These are phyloP conservation scores for Plasmodium yoelii DNA, from an alignment of 169 alveolate species.

Conservation along the genomic window DNA sequence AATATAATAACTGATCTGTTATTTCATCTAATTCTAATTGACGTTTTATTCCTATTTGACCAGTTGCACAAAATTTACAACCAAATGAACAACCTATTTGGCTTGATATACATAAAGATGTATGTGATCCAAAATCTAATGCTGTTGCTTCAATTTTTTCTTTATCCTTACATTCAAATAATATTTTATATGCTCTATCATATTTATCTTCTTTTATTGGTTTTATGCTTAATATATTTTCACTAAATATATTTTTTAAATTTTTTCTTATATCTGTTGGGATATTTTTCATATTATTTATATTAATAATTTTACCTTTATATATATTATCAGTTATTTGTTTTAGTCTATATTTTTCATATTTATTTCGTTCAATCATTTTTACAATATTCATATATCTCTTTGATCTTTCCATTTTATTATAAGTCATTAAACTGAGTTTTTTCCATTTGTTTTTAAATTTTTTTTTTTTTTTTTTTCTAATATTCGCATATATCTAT, in stretches of 20 bases:
- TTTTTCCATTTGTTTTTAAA: neutral
- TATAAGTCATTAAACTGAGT: neutral
- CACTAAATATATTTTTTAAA: slow-evolving; percentile 76
- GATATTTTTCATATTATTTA: slow-evolving; percentile 81
- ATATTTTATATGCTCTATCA: slow-evolving; percentile 87
- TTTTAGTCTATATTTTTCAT: slow-evolving; percentile 78
- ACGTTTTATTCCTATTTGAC: slow-evolving; percentile 88
- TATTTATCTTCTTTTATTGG: slow-evolving; percentile 78
- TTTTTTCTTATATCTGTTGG: slow-evolving; percentile 82
- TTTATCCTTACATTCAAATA: slow-evolving; percentile 86
- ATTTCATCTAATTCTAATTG: slow-evolving; percentile 90
- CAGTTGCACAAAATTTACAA: slow-evolving; percentile 92
- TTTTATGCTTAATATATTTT: slow-evolving; percentile 79
- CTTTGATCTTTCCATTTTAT: slow-evolving; percentile 55
- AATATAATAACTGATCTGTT: slow-evolving; percentile 88
- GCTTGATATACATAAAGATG: slow-evolving; percentile 88
- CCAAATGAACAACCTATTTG: slow-evolving; percentile 90
- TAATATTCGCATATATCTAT: too few relatives aligned
- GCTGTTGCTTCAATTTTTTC: slow-evolving; percentile 88
- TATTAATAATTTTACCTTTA: slow-evolving; percentile 74
- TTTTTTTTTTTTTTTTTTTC: too few relatives aligned
- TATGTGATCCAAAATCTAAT: slow-evolving; percentile 87
- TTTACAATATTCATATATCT: slow-evolving; percentile 28
- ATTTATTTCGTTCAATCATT: slow-evolving; percentile 39
- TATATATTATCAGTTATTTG: slow-evolving; percentile 83